Conservation (phyloP, 73 alveolate species). For the Paramecium sexaurelia region DNA sequence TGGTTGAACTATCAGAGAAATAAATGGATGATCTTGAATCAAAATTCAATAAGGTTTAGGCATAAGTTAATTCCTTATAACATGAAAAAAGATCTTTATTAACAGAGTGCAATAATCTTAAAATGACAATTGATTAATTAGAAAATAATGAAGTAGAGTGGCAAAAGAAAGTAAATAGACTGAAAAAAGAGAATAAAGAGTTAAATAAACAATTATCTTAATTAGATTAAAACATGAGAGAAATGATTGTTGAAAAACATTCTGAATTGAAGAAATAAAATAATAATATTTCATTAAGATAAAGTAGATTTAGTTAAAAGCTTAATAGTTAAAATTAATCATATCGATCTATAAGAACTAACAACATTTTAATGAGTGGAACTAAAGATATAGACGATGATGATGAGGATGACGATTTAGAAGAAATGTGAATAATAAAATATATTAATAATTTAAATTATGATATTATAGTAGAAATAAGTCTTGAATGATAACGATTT, state of each 20-base stretch:
- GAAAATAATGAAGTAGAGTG: conserved; percentile 2
- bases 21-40: conserved; percentile 55
- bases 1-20: conserved; percentile 52
- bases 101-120: conserved; percentile 19
- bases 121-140: neutral
- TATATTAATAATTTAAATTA: neutral
- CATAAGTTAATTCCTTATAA: conserved; percentile 25
- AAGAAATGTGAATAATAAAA: neutral
- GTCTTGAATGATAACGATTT: neutral
- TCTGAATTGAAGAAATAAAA: neutral
- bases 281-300: neutral
- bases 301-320: conserved; percentile 50
- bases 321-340: conserved; percentile 4
- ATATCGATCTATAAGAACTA: conserved; percentile 45
- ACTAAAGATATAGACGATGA: conserved; percentile 41
- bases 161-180: neutral
- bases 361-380: conserved; percentile 34
- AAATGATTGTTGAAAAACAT: conserved; percentile 27
- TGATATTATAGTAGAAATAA: neutral
- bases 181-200: conserved; percentile 40
- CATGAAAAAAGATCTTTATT: conserved; percentile 53
- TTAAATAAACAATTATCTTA: neutral
- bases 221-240: conserved; percentile 37
- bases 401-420: conserved; percentile 44
- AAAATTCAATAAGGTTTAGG: conserved; percentile 13